These are phyloP conservation scores for Centaurea solstitialis DNA, from an alignment of 129 eudicot species.

Conservation along the genomic window DNA sequence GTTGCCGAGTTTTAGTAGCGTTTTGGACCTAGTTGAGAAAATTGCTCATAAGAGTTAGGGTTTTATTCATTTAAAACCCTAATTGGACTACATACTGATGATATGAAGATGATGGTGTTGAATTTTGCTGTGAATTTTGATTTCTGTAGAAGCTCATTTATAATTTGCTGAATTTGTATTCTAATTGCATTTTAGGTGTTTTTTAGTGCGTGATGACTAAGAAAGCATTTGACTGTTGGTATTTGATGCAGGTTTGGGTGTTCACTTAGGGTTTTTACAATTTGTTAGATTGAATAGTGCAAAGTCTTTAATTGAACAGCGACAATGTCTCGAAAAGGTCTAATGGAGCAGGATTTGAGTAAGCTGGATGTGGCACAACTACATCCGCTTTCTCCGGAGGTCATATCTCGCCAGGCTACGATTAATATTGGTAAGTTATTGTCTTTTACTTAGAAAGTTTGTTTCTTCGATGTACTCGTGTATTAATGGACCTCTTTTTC, in stretches of 20 bases:
- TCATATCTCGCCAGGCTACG: slow-evolving; percentile 94
- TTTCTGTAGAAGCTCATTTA: slow-evolving; percentile 20
- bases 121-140: neutral
- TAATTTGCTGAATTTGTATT: slow-evolving; percentile 14
- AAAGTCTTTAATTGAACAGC: slow-evolving; percentile 20
- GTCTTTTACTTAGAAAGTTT: neutral
- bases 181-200: neutral
- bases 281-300: slow-evolving; percentile 2
- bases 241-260: slow-evolving; percentile 13
- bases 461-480: neutral
- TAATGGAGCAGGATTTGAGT: slow-evolving; percentile 32
- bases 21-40: slow-evolving; percentile 20
- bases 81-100: neutral
- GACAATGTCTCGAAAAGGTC: slow-evolving; percentile 28
- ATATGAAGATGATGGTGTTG: neutral
- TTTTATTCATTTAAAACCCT: no score
- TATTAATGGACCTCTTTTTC: neutral
- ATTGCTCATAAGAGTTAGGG: neutral
- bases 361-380: slow-evolving; percentile 63
- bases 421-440: slow-evolving; percentile 69
- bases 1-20: neutral
- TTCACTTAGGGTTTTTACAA: slow-evolving; percentile 22
- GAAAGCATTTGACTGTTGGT: neutral
- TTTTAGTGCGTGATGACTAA: neutral
- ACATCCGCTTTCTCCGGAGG: slow-evolving; percentile 94